Base-by-base conservation (phyloP, 805 yeast species). In the Ogataea methanolica region DNA sequence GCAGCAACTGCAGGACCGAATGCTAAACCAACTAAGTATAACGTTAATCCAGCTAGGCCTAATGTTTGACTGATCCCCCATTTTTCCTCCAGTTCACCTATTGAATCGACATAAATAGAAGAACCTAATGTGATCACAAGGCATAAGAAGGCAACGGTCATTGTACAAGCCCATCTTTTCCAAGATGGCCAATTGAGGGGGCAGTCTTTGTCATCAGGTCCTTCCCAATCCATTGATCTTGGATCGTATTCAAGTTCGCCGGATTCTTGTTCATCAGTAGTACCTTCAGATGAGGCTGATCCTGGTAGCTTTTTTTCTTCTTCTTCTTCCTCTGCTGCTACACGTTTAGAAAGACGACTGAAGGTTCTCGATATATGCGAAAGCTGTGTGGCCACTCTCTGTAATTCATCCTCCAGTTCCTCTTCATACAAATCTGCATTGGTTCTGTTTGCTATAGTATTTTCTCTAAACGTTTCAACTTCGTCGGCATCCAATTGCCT, bases 91-190 rank as follows among this genome's bases (percentile, higher is more conserved):
- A 85, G 63, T 50, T 79, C 82, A 2, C 79, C 76, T 2, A 83
- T 75, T 49, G 90, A 85, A 47, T 79, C 74, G 23, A 84, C 86
- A 57, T 73, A 86, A 46, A 85, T 69, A 0, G 92, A 85, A 0
- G 91, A 83, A 22, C 94, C 92, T 61, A 86, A 75, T 0, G 90
- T 79, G 33, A 84, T 84, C 33, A 80, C 85, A 34, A 85, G 71
- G 71, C 91, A 85, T 42, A 80, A 68, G 21, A 70, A 49, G 2
- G 90, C 89, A 14, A 82, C 78, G 5, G 79, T 73, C 79, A 81
- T 75, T 1, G 91, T 84, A 47, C 78, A 67, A 37, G 62, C 60
- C 90, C 91, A 84, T 65, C 76, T 82, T 60, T 75, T 81, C 76
- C 76, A 68, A 4, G 43, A 23, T 3, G 87, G 75, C 90, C 90